These are phyloP conservation scores for Emydomyces testavorans DNA, from an alignment of 2,329 filamentous ascomycete genomes.

Conservation along the genomic window DNA sequence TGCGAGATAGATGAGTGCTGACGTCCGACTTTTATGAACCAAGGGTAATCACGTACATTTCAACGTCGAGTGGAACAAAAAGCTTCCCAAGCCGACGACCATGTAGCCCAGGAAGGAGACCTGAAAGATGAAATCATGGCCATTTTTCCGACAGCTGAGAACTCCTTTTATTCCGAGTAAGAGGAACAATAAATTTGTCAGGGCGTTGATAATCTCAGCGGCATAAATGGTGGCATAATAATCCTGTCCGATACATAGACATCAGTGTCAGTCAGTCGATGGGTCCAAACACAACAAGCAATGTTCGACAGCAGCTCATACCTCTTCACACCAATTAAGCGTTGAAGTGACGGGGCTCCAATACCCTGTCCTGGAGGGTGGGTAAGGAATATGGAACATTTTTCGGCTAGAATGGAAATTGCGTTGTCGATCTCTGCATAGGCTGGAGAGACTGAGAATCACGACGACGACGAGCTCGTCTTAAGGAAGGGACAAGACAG, in stretches of 20 bases:
- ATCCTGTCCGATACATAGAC: conserved; percentile 40
- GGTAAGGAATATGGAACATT: conserved; percentile 26
- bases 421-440: not conserved
- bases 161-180: conserved; percentile 66
- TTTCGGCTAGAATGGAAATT: not conserved
- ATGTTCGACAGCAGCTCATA: conserved; percentile 24
- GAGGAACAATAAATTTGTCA: conserved; percentile 75
- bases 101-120: conserved; percentile 54
- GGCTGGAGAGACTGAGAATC: not conserved
- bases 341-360: conserved; percentile 63
- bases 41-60: conserved; percentile 39
- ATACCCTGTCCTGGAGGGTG: conserved; percentile 44
- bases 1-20: not conserved
- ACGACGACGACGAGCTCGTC: too few species aligned
- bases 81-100: conserved; percentile 50
- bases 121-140: conserved; percentile 64
- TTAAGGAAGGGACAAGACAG: too few species aligned
- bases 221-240: conserved; percentile 64
- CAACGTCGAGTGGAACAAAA: conserved; percentile 52
- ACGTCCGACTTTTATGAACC: not conserved
- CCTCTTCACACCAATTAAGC: conserved; percentile 72
- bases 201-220: conserved; percentile 66
- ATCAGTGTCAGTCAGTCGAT: not conserved
- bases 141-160: conserved; percentile 57
- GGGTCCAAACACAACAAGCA: not conserved